Evolutionary conservation across 176 grass and related monocot species (phyloP), one percentile per base, ranked within the genome.

Genomic region (Oryza punctata): DNA sequence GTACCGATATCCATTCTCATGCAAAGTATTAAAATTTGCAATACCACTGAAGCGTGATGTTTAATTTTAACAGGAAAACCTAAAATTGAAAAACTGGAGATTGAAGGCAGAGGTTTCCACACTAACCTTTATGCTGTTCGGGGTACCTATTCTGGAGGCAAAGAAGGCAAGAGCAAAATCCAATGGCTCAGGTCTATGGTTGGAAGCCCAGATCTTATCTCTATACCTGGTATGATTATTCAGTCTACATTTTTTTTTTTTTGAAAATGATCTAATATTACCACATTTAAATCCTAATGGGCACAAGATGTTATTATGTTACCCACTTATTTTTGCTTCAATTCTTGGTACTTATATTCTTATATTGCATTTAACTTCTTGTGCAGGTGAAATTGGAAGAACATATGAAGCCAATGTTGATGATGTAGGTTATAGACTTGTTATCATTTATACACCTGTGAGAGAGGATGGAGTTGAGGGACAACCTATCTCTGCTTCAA

Each of bases 101-200:
- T 99, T 90, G 96, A 99, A 96, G 96, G 96, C 86, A 99, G 91
- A 89, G 96, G 96, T 76, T 99, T 90, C 83, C 93, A 99, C 75
- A 96, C 96, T 67, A 95, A 98, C 73, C 76, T 95, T 59, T 95
- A 98, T 83, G 82, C 93, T 78, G 87, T 98, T 76, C 67, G 69
- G 77, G 85, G 93, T 77, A 89, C 45, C 38, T 98, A 98, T 82
- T 92, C 70, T 15, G 96, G 96, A 67, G 96, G 96, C 65, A 98
- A 90, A 90, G 96, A 98, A 91, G 96, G 91, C 77, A 96, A 98
- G 82, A 95, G 91, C 88, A 93, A 84, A 89, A 95, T 98, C 72
- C 96, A 98, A 63, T 98, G 96, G 96, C 89, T 98, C 23, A 94
- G 91, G 76, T 90, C 96, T 10, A 94, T 96, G 93, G 91, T 96